These are phyloP conservation scores for Gossypium davidsonii DNA, from an alignment of 441 rosid genomes.

Conservation along the genomic window DNA sequence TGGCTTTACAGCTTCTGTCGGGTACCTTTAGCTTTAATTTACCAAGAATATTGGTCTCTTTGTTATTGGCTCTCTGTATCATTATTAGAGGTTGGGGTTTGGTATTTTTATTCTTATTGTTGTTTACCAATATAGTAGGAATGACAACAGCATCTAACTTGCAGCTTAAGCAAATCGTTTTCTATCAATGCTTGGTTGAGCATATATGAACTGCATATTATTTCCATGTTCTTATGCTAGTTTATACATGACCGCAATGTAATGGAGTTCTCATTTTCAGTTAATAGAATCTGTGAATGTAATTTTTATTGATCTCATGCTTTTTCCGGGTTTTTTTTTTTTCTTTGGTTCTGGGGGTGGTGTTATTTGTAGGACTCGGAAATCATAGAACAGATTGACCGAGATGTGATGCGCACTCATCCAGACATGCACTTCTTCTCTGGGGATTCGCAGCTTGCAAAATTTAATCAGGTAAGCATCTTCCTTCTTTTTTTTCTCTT, in stretches of 20 bases:
- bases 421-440: constrained; percentile 93
- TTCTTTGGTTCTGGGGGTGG: not conserved
- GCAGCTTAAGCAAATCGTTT: not conserved
- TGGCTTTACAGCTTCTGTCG: not conserved
- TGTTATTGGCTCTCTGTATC: not conserved
- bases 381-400: constrained; percentile 89
- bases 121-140: not conserved
- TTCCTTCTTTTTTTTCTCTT: constrained; percentile 6
- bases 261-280: not conserved
- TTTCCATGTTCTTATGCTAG: not conserved
- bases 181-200: not conserved
- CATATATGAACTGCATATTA: not conserved
- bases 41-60: not conserved
- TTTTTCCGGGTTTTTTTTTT: not conserved
- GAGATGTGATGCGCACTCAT: constrained; percentile 93
- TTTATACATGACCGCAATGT: not conserved
- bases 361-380: constrained; percentile 55
- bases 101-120: not conserved
- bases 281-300: not conserved
- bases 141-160: not conserved
- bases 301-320: not conserved
- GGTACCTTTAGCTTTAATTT: not conserved
- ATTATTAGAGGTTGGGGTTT: not conserved
- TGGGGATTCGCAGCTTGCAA: constrained; percentile 65
- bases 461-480: constrained; percentile 67